Evolutionary conservation across 2,329 filamentous ascomycete genomes (phyloP), one percentile per base, ranked within the genome.

Genomic region (Penicillium decumbens): DNA sequence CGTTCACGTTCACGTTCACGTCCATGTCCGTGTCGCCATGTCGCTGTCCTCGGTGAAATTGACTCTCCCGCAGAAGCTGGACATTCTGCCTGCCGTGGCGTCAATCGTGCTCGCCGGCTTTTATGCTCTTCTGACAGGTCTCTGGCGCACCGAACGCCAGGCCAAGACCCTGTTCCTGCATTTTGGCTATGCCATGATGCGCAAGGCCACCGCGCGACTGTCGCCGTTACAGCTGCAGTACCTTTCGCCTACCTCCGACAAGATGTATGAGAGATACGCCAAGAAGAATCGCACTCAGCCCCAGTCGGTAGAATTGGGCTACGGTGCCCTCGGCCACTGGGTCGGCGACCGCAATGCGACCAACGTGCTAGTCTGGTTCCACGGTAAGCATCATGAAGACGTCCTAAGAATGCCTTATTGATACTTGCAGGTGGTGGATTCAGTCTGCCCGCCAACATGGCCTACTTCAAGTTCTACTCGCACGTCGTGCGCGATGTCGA

Each of bases 381-480:
- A 70, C 33, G 69, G 68, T 71, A 44, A 29, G 56, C 38, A 24
- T 1, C 7, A n/a, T 15, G 7, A n/a, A 23, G 2, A 15, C 32
- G n/a, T 10, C 9, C 10, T 23, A 20, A 20, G 1, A 6, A 18
- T 15, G 10, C 12, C 15, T 41, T 20, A 43, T 40, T 18, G 8
- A 37, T 13, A 18, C 9, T 5, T 43, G 12, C 30, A 80, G 77
- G 78, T 13, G 81, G 81, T 39, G 81, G 81, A 4, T 84, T 80
- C 58, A 73, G 73, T 2, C 49, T 80, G 6, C 72, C 80, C 2
- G 73, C 72, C 6, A 66, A 65, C 5, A 54, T 71, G 6, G 75
- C 70, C 37, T 77, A 81, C 60, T 68, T 80, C 46, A 63, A 73
- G 15, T 81, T 77, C 69, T 69, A 77, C 42, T 59, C 63, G 18